Base-by-base conservation (phyloP, 1,284 basidiomycete species). In the Amylostereum areolatum region DNA sequence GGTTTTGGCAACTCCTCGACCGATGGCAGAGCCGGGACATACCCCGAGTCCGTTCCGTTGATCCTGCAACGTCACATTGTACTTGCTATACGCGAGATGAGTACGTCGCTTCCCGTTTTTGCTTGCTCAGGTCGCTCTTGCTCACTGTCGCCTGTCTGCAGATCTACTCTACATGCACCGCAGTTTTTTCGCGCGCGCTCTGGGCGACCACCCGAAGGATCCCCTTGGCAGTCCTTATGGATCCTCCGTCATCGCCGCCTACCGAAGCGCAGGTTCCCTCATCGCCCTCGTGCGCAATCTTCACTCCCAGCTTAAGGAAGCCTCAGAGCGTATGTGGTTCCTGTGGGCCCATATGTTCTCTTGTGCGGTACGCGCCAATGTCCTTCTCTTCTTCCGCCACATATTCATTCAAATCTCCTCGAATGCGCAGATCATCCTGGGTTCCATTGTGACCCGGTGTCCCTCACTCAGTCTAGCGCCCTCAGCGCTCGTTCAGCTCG, bases 301-400 rank as follows among this genome's bases (percentile, higher is more conserved):
- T 44, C 80, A 77, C 63, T 80, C 80, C 49, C 81, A 83, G 55
- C 76, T 83, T 52, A 80, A 81, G 9, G 70, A 76, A 11, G 65
- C 85, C 48, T 80, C 81, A 5, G 81, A 84, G 59, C 73, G 83
- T 41, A 78, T 83, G 75, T 85, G 82, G 81, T 85, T 85, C 62
- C 65, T 83, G 46, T 84, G 84, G 56, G 83, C 81, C 4, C 82
- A 85, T 60, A 79, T 85, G 4, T 86, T 86, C 60, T 85, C 83
- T 6, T 85, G 83, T 58, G 74, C 83, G 31, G 83, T 85, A 63
- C 57, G 85, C 18, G 18, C 18, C 18, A 18, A 18, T 1, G 1
- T 18, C 18, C 18, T 18, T 18, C 18, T 18, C 18, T 18, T 72
- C 30, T 41, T 25, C 4, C 24, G 29, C 7, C n/a, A 30, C 24